Evolutionary conservation across 2,329 filamentous ascomycete genomes (phyloP).

Genomic region (Colletotrichum ledebouriae): DNA sequence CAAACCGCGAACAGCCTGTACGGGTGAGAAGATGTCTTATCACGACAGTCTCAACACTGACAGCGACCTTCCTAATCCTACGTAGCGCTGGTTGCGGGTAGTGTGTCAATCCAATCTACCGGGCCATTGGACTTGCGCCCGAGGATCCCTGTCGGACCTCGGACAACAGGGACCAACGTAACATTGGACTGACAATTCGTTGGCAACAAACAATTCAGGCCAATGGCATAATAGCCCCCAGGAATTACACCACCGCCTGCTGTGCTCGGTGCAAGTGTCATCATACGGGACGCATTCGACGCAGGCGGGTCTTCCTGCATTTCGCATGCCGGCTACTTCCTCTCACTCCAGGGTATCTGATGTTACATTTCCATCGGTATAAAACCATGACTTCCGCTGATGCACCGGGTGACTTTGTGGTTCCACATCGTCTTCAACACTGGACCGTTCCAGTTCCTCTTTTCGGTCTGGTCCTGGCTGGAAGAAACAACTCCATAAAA

Average conservation of each 20-base stretch:
- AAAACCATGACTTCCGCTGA: not conserved
- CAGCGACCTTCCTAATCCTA: conserved; percentile 23
- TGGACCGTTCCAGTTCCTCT: not conserved
- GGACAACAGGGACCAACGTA: not conserved
- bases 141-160: conserved; percentile 4
- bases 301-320: too few species aligned
- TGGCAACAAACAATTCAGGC: not conserved
- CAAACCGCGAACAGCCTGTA: not conserved
- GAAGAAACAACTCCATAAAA: not conserved
- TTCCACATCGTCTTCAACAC: not conserved
- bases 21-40: conserved; percentile 8
- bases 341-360: too few species aligned
- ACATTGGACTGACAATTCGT: not conserved
- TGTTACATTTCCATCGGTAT: too few species aligned
- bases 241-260: conserved; percentile 17
- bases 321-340: too few species aligned
- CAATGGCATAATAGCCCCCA: conserved; percentile 25
- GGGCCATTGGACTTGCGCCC: not conserved
- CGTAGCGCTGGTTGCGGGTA: not conserved
- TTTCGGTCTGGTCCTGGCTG: not conserved
- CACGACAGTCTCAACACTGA: not conserved
- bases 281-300: not conserved
- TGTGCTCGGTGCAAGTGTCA: not conserved
- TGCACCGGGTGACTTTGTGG: not conserved
- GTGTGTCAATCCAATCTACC: not conserved